Base-by-base conservation (phyloP, 2,329 filamentous ascomycete genomes). In the Aspergillus sp. region DNA sequence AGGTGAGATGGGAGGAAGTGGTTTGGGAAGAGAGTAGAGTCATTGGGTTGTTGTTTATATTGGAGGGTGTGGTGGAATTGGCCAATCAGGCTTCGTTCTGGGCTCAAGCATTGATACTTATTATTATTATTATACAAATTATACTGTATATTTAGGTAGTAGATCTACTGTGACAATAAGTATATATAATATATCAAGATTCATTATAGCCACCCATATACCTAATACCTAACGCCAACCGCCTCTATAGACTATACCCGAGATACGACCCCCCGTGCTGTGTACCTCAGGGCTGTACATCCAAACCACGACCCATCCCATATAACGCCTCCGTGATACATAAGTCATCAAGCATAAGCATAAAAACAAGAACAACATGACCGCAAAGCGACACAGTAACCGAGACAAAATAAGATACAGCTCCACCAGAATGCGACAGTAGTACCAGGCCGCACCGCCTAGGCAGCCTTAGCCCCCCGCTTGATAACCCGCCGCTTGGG, bases 401-500 rank as follows among this genome's bases (percentile, higher is more conserved):
- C 6, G 51, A 44, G 20, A 22, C n/a, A 22, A 22, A 47, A 42
- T 32, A 40, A 36, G 44, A 26, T 45, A 45, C 50, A 16, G 41
- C 22, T 22, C 19, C 26, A 2, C 19, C 26, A 2, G 36, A 44
- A 38, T 6, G 46, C 9, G 22, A 19, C 22, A 47, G 2, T 20
- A 44, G 44, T 20, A 41, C 14, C 45, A 50, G 35, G 49, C 16
- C 51, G 51, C 47, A 53, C 55, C 52, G 35, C 35, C n/a, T 17
- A 38, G 16, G 35, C 2, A 2, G 49, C 50, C 56, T 60, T 55
- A 26, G 52, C 14, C 6, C 42, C 30, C 22, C 65, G 63, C 60
- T 69, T 70, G 50, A 65, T 62, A 13, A 63, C 60, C 13, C 63
- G 59, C 1, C 72, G 71, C 62, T 75, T 75, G 2, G 73, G 71